Evolutionary conservation across 106 monocot species (phyloP).

Genomic region (Posidonia australis): DNA sequence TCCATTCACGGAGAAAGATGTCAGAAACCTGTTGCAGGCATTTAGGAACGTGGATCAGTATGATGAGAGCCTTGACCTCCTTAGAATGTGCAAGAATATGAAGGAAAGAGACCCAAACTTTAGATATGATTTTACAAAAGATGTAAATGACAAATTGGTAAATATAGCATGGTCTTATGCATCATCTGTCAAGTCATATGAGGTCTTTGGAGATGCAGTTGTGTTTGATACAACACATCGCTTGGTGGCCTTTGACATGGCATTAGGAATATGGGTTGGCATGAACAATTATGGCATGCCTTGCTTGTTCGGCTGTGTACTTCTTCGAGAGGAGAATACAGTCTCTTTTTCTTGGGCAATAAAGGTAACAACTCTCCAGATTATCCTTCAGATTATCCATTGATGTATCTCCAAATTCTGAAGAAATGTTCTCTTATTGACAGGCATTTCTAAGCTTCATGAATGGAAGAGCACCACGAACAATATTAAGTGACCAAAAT

Average conservation of each 20-base stretch:
- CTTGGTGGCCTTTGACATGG: conserved; percentile 49
- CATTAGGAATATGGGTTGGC: conserved; percentile 77
- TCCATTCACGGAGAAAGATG: conserved; percentile 87
- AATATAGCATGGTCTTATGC: conserved; percentile 92
- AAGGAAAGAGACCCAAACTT: conserved; percentile 66
- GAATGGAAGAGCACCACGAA: conserved; percentile 67
- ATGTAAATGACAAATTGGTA: conserved; percentile 42
- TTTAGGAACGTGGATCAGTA: conserved; percentile 59
- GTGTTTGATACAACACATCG: conserved; percentile 71
- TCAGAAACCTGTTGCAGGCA: conserved; percentile 70
- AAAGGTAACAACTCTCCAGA: conserved; percentile 34
- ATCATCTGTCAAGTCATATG: conserved; percentile 65
- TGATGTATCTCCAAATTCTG: neutral
- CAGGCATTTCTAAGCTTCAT: conserved; percentile 83
- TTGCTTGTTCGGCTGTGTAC: conserved; percentile 73
- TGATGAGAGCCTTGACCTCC: conserved; percentile 52
- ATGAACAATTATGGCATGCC: conserved; percentile 80
- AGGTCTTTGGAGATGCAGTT: conserved; percentile 70
- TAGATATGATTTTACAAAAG: conserved; percentile 53
- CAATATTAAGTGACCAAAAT: conserved; percentile 76
- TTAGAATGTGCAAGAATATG: conserved; percentile 62
- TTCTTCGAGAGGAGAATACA: conserved; percentile 57
- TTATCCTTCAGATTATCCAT: neutral
- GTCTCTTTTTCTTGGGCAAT: conserved; percentile 71
- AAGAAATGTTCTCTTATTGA: conserved; percentile 10